Evolutionary conservation across 2,329 filamentous ascomycete genomes (phyloP), one percentile per base, ranked within the genome.

Genomic region (Colletotrichum musicola): DNA sequence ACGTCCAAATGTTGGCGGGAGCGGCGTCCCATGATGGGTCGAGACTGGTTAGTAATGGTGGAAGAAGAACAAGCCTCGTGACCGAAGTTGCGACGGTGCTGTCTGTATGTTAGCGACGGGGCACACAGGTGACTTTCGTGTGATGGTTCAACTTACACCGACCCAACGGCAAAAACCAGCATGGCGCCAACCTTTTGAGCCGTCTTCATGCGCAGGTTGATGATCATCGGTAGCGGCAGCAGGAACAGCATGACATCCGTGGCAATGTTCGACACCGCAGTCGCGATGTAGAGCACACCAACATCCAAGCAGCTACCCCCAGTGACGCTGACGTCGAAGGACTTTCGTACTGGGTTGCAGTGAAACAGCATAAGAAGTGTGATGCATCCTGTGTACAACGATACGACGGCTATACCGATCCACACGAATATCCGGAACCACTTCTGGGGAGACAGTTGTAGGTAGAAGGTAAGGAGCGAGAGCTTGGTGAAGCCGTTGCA

Each of bases 181-280:
- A 80, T 73, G 2, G 85, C 72, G 1, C 79, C 82, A n/a, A 85
- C 68, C 72, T 85, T 87, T 64, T 86, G 84, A 55, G 79, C 80
- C 27, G 71, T 71, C 0, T 83, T 82, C 58, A 87, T 80, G 53
- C 82, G 80, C 0, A 87, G 73, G 7, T 76, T 76, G 35, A 82
- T 74, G 1, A 87, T 75, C 53, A 84, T 83, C 0, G 80, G 81
- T 46, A 86, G 78, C 0, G 85, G 85, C 3, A 87, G 71, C 1
- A 79, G 70, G 54, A 85, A 84, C 16, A 85, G 79, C 6, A 85
- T 71, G 6, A 87, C 58, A 69, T 87, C 84, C 5, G 83, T 84
- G 16, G 80, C 57, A 53, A 86, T 83, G 64, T 85, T 85, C 13
- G 83, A 76, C 3, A 80, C 81, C 0, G 83, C 83, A 7, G 84